Base-by-base conservation (phyloP, 805 yeast species). In the Metschnikowia koreensis region DNA sequence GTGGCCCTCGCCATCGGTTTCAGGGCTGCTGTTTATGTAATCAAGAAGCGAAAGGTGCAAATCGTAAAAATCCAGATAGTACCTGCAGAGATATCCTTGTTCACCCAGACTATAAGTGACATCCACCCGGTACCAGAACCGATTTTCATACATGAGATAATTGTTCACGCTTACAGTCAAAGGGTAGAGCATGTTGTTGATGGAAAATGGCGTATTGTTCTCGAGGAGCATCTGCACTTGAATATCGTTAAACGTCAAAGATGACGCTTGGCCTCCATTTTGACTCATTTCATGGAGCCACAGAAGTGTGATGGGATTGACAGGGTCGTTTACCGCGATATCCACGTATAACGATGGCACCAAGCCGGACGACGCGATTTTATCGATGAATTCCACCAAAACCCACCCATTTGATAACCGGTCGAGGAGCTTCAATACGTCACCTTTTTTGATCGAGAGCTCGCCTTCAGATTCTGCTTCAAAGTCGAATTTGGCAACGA, bases 401-500 rank as follows among this genome's bases (percentile, higher is more conserved):
- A 81, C 63, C 83, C 84, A 81, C 1, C 84, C 86, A 57, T 77
- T 75, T 1, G 77, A 77, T 40, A 69, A 72, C 39, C 77, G 64
- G 47, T 77, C 77, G 6, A 81, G 54, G 17, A 82, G 63, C 59
- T 79, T 81, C 28, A 82, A 64, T 15, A 80, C 74, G 53, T 81
- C 86, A 11, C 85, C 85, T 38, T 74, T 74, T 2, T 66, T 63
- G 1, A 80, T 69, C 1, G 75, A 58, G 7, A 82, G 63, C 58
- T 82, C 87, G 42, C 69, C 66, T 5, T 59, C 53, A 41, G 66
- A 62, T 59, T 80, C 78, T 1, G 80, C 79, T 9, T 59, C 60
- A 61, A 80, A 81, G 37, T 71, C 65, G 58, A 68, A 76, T 56
- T 77, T 77, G 36, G 80, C 69, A 6, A 81, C 76, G 9, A 81